These are phyloP conservation scores for Dendryphion nanum DNA, from an alignment of 2,329 filamentous ascomycete genomes.

Conservation along the genomic window DNA sequence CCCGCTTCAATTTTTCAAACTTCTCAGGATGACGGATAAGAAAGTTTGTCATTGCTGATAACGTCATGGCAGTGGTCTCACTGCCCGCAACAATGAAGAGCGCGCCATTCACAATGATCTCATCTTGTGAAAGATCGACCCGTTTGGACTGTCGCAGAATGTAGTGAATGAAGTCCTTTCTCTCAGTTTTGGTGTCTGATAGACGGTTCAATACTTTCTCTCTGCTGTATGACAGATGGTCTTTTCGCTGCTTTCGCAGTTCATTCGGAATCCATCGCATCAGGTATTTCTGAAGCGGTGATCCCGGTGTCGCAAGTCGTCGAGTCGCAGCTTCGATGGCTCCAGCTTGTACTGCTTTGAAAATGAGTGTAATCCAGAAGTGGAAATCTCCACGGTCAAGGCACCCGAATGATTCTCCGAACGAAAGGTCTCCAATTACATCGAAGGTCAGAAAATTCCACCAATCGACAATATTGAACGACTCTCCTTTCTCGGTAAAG, in stretches of 20 bases:
- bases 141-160: slow-evolving; percentile 13
- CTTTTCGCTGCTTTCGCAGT: slow-evolving; percentile 7
- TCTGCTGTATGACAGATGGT: slow-evolving; percentile 12
- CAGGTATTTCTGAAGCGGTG: slow-evolving; percentile 11
- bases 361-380: slow-evolving; percentile 21
- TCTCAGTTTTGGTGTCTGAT: slow-evolving; percentile 11
- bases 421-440: slow-evolving; percentile 23
- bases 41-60: slow-evolving; percentile 18
- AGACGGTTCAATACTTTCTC: slow-evolving; percentile 15
- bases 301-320: slow-evolving; percentile 9
- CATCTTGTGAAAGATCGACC: slow-evolving; percentile 9
- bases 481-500: slow-evolving; percentile 14
- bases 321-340: slow-evolving; percentile 9
- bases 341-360: slow-evolving; percentile 10
- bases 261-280: slow-evolving; percentile 15
- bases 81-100: slow-evolving; percentile 17
- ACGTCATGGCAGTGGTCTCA: slow-evolving; percentile 19
- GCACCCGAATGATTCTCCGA: slow-evolving; percentile 22
- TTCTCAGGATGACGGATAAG: slow-evolving; percentile 13
- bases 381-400: slow-evolving; percentile 15
- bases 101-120: slow-evolving; percentile 15
- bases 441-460: slow-evolving; percentile 22
- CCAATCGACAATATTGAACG: slow-evolving; percentile 24
- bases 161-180: slow-evolving; percentile 16
- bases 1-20: slow-evolving; percentile 11